Evolutionary conservation across 2,329 filamentous ascomycete genomes (phyloP), one percentile per base, ranked within the genome.

Genomic region (Colletotrichum paranaense): DNA sequence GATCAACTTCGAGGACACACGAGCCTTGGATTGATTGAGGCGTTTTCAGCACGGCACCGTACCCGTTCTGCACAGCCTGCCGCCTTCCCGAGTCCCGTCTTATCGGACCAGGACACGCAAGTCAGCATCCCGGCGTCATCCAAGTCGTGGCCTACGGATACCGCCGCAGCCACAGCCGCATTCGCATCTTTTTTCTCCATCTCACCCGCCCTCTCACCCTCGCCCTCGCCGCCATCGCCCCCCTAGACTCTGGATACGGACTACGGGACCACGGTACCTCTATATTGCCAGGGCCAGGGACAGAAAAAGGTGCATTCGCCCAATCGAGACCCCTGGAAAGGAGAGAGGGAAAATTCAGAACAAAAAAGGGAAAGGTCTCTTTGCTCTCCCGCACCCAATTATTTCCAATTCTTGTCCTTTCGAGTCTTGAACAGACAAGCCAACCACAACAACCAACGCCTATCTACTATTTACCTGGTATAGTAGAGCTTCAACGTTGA

Each of bases 71-170:
- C 64, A 72, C 49, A 38, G 57, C 68, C 64, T 67, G 59, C 35
- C 38, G 28, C 19, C 8, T 5, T 62, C 11, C 52, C 22, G 52
- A 28, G 22, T 60, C 19, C 42, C 42, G 11, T 49, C 42, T 49
- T n/a, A n/a, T 11, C 30, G 22, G 24, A 52, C 14, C 35, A 16
- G 62, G 26, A 68, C 42, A 59, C 58, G 58, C 49, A 64, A 55
- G 53, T 55, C 59, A 53, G 24, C 53, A 72, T 16, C 38, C 57
- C n/a, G 49, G 46, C 46, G 16, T n/a, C 46, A 72, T 58, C 63
- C 55, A 55, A 72, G 42, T 58, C 58, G 64, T 72, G 57, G 66
- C 69, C 58, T 72, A 30, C 58, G 63, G 52, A 64, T 52, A 53
- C 58, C 57, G 42, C 60, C 42, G 46, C 42, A 62, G 60, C 53